Percentiles rank a stretch among this genome's conserved stretches.
Evolutionary conservation across 2,329 filamentous ascomycete species (phyloP).

Genomic region (Teratosphaeriaceae sp.): DNA sequence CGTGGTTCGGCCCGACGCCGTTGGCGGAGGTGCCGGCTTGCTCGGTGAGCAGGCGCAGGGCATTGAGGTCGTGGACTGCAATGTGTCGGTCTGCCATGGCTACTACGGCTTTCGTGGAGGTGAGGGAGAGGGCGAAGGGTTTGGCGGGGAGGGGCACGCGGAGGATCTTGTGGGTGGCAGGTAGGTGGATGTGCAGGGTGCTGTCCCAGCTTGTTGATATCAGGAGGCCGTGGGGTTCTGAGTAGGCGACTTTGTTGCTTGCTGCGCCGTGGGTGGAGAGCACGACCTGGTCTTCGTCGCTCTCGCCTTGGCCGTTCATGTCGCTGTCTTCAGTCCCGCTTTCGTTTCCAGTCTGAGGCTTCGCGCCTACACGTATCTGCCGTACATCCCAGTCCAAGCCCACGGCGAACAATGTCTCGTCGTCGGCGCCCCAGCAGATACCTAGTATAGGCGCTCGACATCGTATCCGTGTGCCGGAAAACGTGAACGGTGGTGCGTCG

Average conservation of each 20-base stretch:
- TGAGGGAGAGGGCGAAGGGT: constrained; percentile 74
- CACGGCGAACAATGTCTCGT: constrained; percentile 78
- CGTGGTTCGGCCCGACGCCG: constrained; percentile 6
- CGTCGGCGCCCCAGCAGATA: constrained; percentile 75
- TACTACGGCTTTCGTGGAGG: constrained; percentile 81
- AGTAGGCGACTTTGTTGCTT: constrained; percentile 81
- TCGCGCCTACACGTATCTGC: too few species aligned
- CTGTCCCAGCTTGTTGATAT: constrained; percentile 92
- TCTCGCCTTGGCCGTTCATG: constrained; percentile 47
- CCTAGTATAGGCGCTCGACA: constrained; percentile 71
- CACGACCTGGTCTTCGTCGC: constrained; percentile 55
- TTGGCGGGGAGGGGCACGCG: constrained; percentile 69
- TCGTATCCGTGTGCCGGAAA: constrained; percentile 47
- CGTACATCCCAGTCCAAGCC: constrained; percentile 87
- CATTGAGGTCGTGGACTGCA: constrained; percentile 83
- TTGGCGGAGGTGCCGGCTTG: constrained; percentile 30
- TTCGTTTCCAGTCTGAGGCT: constrained; percentile 45
- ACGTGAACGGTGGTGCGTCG: constrained; percentile 37
- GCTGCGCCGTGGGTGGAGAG: constrained; percentile 67
- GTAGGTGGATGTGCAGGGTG: constrained; percentile 71
- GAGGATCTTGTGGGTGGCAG: constrained; percentile 26
- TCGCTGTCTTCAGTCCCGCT: too few species aligned
- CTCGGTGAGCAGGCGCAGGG: constrained; percentile 53
- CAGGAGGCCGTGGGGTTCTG: constrained; percentile 65
- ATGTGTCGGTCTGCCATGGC: constrained; percentile 93